phyloP scores from a whole-genome alignment of 2,329 filamentous ascomycete species.

The Penicillium hesseltinei region DNA sequence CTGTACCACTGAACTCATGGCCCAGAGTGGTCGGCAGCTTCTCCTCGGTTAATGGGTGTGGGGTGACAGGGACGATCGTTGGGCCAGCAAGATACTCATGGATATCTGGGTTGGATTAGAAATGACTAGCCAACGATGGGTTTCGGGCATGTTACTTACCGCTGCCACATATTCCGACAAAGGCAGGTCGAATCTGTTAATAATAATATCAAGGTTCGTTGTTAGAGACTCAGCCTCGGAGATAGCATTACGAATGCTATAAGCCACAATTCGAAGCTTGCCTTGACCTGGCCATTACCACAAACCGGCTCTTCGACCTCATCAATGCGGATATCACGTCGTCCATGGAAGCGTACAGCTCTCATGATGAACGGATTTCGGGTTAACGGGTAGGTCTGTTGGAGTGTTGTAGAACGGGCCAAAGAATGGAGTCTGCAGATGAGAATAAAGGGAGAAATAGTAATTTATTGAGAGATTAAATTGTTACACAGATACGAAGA shows the following conservation, averaged over 20 bases:
- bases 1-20: constrained; percentile 63
- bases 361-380: constrained; percentile 25
- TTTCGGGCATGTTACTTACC: constrained; percentile 11
- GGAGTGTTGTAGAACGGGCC: neutral
- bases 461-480: neutral
- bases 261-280: constrained; percentile 15
- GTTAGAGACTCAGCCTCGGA: neutral
- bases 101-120: constrained; percentile 36
- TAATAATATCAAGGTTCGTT: neutral
- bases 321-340: constrained; percentile 36
- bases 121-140: neutral
- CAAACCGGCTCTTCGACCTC: constrained; percentile 40
- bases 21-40: constrained; percentile 60
- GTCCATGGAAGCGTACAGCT: constrained; percentile 39
- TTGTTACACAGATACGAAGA: neutral
- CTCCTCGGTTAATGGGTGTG: constrained; percentile 59
- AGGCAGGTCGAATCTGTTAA: constrained; percentile 30
- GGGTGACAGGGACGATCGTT: constrained; percentile 49
- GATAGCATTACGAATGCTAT: neutral
- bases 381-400: neutral
- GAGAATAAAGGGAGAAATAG: neutral
- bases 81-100: constrained; percentile 54
- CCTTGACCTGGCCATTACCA: constrained; percentile 51
- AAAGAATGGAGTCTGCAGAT: neutral
- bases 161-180: constrained; percentile 38